Percentiles rank a stretch among this genome's conserved stretches.
Conservation (phyloP, 2,329 filamentous ascomycete species). For the Penicillium digitatum region DNA sequence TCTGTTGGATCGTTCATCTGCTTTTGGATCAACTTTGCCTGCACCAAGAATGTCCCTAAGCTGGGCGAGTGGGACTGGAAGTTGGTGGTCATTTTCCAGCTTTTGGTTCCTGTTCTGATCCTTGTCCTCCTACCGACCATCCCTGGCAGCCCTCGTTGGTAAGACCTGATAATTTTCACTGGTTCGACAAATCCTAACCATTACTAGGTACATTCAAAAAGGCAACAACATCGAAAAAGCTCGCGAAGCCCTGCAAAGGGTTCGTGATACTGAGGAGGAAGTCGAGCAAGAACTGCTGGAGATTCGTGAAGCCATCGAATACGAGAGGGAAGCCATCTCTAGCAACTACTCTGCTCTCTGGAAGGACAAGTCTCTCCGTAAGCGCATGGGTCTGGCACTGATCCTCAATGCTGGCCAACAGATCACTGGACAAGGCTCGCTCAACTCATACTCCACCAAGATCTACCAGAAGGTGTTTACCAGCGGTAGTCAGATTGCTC, state of each 20-base stretch:
- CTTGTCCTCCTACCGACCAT: constrained; percentile 60
- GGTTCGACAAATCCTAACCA: constrained; percentile 4
- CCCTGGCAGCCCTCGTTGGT: constrained; percentile 66
- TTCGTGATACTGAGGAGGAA: constrained; percentile 62
- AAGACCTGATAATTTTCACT: background rate
- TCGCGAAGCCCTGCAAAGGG: constrained; percentile 53
- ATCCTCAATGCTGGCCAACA: constrained; percentile 68
- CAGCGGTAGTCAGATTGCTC: constrained; percentile 56
- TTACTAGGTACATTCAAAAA: constrained; percentile 50
- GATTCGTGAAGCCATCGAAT: constrained; percentile 66
- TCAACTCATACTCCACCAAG: constrained; percentile 69
- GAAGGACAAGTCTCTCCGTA: constrained; percentile 65
- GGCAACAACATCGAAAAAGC: constrained; percentile 59
- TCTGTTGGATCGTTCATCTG: constrained; percentile 63
- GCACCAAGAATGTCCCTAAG: constrained; percentile 50
- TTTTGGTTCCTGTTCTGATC: constrained; percentile 63
- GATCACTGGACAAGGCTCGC: constrained; percentile 66
- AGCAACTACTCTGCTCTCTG: constrained; percentile 62
- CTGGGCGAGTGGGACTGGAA: constrained; percentile 71
- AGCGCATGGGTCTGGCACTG: constrained; percentile 62
- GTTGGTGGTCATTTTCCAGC: constrained; percentile 69
- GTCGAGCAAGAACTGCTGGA: constrained; percentile 63
- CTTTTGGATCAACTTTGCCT: constrained; percentile 64
- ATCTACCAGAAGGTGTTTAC: constrained; percentile 70
- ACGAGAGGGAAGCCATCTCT: constrained; percentile 66